These are phyloP conservation scores for Lachnellula hyalina DNA, from an alignment of 2,329 filamentous ascomycete genomes.

Conservation along the genomic window DNA sequence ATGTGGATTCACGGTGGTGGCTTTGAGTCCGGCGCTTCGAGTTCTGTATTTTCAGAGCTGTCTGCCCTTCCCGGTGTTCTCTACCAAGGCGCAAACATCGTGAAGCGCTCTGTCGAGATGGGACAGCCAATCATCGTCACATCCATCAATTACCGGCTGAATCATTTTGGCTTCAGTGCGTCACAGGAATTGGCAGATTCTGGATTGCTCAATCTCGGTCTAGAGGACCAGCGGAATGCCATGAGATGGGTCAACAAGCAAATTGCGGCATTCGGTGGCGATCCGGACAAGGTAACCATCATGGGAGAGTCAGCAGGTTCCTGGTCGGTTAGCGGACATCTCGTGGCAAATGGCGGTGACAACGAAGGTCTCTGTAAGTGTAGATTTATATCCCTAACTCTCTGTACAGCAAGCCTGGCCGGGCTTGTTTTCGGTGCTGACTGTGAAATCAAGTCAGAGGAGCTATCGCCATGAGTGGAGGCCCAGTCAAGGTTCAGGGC, in stretches of 20 bases:
- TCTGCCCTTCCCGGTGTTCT: neutral
- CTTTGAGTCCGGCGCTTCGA: neutral
- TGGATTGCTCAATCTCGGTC: neutral
- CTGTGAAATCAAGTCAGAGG: too few relatives aligned
- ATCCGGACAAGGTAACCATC: too few relatives aligned
- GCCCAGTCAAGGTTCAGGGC: too few relatives aligned
- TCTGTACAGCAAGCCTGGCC: too few relatives aligned
- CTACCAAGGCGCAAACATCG: neutral
- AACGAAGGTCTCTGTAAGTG: too few relatives aligned
- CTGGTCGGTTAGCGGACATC: too few relatives aligned
- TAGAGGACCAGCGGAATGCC: neutral
- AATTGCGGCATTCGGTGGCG: neutral
- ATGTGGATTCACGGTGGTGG: neutral
- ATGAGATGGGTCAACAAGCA: neutral
- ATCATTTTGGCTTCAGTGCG: neutral
- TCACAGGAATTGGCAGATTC: neutral
- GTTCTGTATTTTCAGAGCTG: neutral
- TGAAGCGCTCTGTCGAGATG: neutral
- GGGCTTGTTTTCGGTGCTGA: too few relatives aligned
- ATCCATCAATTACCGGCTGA: neutral
- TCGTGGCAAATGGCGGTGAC: too few relatives aligned
- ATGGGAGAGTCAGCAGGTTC: too few relatives aligned
- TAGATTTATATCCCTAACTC: too few relatives aligned
- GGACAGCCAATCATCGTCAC: neutral
- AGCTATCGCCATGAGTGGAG: too few relatives aligned